These are phyloP conservation scores for Kwoniella mangroviensis DNA, from an alignment of 768 basidiomycete species.

Conservation along the genomic window DNA sequence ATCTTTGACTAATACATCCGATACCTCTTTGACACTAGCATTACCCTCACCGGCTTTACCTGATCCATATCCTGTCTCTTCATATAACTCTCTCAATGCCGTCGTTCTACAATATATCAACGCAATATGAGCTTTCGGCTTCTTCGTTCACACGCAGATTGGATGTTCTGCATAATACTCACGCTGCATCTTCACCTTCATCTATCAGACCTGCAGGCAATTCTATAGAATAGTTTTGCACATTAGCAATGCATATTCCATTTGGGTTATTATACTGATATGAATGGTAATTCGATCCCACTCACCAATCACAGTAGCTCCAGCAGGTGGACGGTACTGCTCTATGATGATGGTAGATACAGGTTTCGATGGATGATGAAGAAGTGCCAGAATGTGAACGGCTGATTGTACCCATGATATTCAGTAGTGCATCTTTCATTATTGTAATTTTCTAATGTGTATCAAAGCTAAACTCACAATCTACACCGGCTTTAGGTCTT, in stretches of 20 bases:
- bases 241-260: background rate
- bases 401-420: slow-evolving; percentile 60
- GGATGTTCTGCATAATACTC: slow-evolving; percentile 34
- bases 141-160: background rate
- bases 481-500: slow-evolving; percentile 74
- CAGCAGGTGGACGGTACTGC: slow-evolving; percentile 88
- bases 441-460: background rate
- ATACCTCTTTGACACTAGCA: slow-evolving; percentile 60
- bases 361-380: slow-evolving; percentile 65
- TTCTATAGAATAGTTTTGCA: slow-evolving; percentile 24
- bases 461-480: slow-evolving; percentile 63
- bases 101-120: slow-evolving; percentile 56
- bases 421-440: too few relatives aligned
- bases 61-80: slow-evolving; percentile 79
- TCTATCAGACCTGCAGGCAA: slow-evolving; percentile 73
- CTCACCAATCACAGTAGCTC: slow-evolving; percentile 73
- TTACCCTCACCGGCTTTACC: slow-evolving; percentile 57
- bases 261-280: background rate
- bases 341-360: slow-evolving; percentile 79
- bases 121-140: background rate
- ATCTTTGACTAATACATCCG: slow-evolving; percentile 51
- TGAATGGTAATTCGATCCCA: background rate
- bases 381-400: slow-evolving; percentile 80
- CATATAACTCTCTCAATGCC: slow-evolving; percentile 84
- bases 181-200: slow-evolving; percentile 77